phyloP scores from a whole-genome alignment of 2,329 filamentous ascomycete genomes.

The Tolypocladium cylindrosporum region DNA sequence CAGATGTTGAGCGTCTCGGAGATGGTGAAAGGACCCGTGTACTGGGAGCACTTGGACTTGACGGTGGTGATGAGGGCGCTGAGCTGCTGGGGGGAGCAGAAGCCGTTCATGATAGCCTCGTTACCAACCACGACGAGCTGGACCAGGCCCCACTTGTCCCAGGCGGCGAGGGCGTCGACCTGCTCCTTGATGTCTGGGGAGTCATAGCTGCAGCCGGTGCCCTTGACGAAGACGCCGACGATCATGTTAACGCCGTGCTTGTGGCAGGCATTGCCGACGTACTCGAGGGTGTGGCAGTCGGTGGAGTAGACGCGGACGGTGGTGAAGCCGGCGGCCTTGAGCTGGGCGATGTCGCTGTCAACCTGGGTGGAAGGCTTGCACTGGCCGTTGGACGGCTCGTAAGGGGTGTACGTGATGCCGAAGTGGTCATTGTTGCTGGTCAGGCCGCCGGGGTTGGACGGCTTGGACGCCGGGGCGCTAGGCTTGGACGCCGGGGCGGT shows the following conservation, averaged over 20 bases:
- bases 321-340: slow-evolving; percentile 57
- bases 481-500: slow-evolving; percentile 6
- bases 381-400: slow-evolving; percentile 40
- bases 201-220: slow-evolving; percentile 45
- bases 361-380: slow-evolving; percentile 59
- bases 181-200: slow-evolving; percentile 58
- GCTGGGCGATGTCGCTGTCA: slow-evolving; percentile 46
- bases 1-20: slow-evolving; percentile 78
- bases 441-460: slow-evolving; percentile 18
- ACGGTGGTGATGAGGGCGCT: slow-evolving; percentile 58
- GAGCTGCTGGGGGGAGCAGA: slow-evolving; percentile 54
- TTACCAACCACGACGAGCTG: slow-evolving; percentile 81
- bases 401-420: slow-evolving; percentile 76
- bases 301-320: slow-evolving; percentile 80
- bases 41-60: slow-evolving; percentile 61
- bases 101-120: slow-evolving; percentile 74
- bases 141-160: slow-evolving; percentile 66
- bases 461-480: slow-evolving; percentile 1
- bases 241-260: slow-evolving; percentile 67
- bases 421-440: slow-evolving; percentile 44
- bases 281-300: slow-evolving; percentile 74
- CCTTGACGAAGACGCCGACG: slow-evolving; percentile 77
- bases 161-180: slow-evolving; percentile 60
- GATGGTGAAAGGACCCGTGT: slow-evolving; percentile 68
- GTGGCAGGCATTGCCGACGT: slow-evolving; percentile 60